Base-by-base conservation (phyloP, 1,139 yeast species). In the Nakaseomyces nivariensis region DNA sequence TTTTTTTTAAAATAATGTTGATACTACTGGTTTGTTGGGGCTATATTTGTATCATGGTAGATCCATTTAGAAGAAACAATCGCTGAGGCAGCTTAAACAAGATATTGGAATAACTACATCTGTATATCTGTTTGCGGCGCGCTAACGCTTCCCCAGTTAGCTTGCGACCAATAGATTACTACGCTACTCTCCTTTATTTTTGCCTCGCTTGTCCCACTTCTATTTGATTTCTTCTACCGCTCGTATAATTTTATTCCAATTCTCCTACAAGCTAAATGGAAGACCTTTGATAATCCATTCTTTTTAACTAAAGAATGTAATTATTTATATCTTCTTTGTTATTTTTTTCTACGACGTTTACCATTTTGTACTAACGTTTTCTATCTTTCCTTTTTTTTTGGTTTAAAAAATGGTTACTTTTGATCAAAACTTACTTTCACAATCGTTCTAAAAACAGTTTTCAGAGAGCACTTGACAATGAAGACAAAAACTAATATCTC, bases 11-110 rank as follows among this genome's bases (percentile, higher is more conserved):
- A 38, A 38, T 38, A 38, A 8, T 38, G 42, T 38, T 38, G 13
- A 10, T 38, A 38, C 42, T 11, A 31, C 6, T 26, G 42, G 42
- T 38, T 38, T 38, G 42, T 38, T 38, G 42, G 42, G 42, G 42
- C n/a, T 26, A 38, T 38, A 38, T 38, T 38, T 38, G 42, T 38
- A 38, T 38, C 42, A 13, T 38, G 42, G 42, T 38, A 38, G 42
- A 38, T 24, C 42, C 42, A 38, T 25, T 9, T 38, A 38, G 31
- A 38, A 36, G 40, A 37, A 38, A 38, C 42, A 38, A 38, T 38
- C 7, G 42, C 42, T 38, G 42, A 38, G 42, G 42, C 42, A 38
- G 7, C 17, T 25, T 25, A 17, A 8, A 25, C 36, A 26, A 38
- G 42, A 11, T 38, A 13, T 25, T 25, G 31, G n/a, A 38, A 24